Conservation (phyloP, 192 early-diverging fungal genomes). For the Bifiguratus adelaidae region DNA sequence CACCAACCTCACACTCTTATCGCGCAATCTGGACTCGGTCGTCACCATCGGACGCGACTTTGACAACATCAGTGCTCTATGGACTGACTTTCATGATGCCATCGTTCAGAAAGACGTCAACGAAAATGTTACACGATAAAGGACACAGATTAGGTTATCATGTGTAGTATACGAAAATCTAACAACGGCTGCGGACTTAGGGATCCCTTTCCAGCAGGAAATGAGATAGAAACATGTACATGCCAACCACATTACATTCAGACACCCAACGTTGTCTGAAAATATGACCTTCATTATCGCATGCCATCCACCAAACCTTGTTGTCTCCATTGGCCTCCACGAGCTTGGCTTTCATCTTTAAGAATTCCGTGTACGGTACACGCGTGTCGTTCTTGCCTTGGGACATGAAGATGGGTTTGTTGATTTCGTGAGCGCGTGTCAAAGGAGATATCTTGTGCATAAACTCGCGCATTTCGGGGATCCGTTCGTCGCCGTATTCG, state of each 20-base stretch:
- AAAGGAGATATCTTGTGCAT: not conserved
- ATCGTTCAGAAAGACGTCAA: constrained; percentile 10
- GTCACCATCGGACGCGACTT: constrained; percentile 40
- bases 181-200: no score
- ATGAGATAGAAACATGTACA: not conserved
- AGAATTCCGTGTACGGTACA: not conserved
- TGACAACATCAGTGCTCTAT: constrained; percentile 29
- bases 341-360: constrained; percentile 1
- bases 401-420: constrained; percentile 1
- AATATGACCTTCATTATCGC: constrained; percentile 5
- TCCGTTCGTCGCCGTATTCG: constrained; percentile 1
- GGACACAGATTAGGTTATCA: no score
- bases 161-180: no score
- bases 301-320: not conserved
- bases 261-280: not conserved
- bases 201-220: no score
- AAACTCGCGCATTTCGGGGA: constrained; percentile 1
- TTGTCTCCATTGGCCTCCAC: constrained; percentile 3
- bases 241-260: constrained; percentile 1
- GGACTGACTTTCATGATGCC: constrained; percentile 33
- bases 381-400: constrained; percentile 1
- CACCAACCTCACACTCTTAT: constrained; percentile 29
- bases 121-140: no score
- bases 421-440: not conserved
- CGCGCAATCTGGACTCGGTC: constrained; percentile 39